Evolutionary conservation across 2,329 filamentous ascomycete genomes (phyloP), one percentile per base, ranked within the genome.

Genomic region (Fusarium duplospermum): DNA sequence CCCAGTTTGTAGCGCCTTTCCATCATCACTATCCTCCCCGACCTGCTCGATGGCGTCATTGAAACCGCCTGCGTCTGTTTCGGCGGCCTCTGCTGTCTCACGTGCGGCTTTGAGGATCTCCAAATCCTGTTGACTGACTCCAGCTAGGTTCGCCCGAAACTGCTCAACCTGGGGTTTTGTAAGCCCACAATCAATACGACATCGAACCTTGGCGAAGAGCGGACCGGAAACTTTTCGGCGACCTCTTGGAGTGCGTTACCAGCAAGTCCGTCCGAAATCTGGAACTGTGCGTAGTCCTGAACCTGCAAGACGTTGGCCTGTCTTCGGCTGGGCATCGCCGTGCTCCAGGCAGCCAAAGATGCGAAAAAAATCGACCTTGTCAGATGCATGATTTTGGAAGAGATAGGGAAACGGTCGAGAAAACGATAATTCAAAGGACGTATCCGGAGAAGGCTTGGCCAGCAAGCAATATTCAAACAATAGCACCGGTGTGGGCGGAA

Each of bases 201-300:
- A n/a, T 35, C 6, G 13, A 38, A 24, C n/a, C 54, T 80, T 1
- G 22, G 74, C 82, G 56, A 16, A 16, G 10, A 57, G 13, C 35
- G 35, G 22, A 80, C 88, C 87, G 0, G 88, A 87, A 76, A 90
- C 90, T 71, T 87, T 86, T 86, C 84, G 54, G 87, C 82, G 63
- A 88, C 88, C 79, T 90, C 88, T 2, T 81, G 84, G 22, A 89
- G 82, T 14, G 87, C 88, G 54, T 89, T 86, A 62, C 89, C 88
- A 24, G 84, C 87, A 11, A 84, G 81, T 4, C 88, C 88, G 52
- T 84, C 84, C 0, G 87, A 87, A 59, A 90, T 82, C 72, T 86
- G 85, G 79, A 89, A 89, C 18, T 72, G 35, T 4, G 45, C 61
- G 36, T 73, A 63, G 33, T 61, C 42, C 35, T 66, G 60, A 22